Percentiles rank a stretch among this genome's conserved stretches.
phyloP scores from a whole-genome alignment of 441 rosid genomes.

The Populus hybrid region DNA sequence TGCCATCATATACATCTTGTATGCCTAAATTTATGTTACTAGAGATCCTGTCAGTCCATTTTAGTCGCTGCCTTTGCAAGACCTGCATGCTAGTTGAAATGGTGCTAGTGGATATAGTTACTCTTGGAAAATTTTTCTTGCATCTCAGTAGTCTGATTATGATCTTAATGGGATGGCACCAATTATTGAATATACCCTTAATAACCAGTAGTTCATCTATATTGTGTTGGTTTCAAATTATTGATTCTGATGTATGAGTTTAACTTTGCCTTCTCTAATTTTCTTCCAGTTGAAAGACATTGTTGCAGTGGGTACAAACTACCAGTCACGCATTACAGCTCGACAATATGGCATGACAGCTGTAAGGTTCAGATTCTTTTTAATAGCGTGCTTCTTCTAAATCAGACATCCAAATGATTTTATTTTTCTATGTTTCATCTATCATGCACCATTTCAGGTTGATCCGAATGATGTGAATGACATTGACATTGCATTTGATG shows the following conservation, averaged over 20 bases:
- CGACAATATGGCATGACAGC: slow-evolving; percentile 7
- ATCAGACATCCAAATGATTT: neutral
- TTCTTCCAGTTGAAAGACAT: neutral
- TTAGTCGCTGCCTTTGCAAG: neutral
- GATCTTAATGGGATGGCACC: neutral
- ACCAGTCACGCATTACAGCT: neutral
- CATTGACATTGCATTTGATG: slow-evolving; percentile 11
- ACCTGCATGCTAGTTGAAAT: neutral
- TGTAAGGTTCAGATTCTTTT: neutral
- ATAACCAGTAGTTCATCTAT: neutral
- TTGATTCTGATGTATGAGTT: neutral
- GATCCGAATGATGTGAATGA: slow-evolving; percentile 6
- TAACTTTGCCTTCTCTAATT: neutral
- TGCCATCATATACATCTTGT: neutral
- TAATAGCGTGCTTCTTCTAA: neutral
- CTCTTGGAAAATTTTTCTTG: neutral
- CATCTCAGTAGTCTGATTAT: neutral
- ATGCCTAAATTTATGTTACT: neutral
- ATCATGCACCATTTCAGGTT: neutral
- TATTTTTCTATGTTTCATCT: neutral
- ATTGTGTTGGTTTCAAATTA: neutral
- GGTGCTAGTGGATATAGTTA: neutral
- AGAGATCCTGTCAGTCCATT: neutral
- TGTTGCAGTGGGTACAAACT: slow-evolving; percentile 5
- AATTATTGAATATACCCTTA: neutral